Evolutionary conservation across 2,329 filamentous ascomycete species (phyloP), one percentile per base, ranked within the genome.

Genomic region (Colletotrichum shisoi): DNA sequence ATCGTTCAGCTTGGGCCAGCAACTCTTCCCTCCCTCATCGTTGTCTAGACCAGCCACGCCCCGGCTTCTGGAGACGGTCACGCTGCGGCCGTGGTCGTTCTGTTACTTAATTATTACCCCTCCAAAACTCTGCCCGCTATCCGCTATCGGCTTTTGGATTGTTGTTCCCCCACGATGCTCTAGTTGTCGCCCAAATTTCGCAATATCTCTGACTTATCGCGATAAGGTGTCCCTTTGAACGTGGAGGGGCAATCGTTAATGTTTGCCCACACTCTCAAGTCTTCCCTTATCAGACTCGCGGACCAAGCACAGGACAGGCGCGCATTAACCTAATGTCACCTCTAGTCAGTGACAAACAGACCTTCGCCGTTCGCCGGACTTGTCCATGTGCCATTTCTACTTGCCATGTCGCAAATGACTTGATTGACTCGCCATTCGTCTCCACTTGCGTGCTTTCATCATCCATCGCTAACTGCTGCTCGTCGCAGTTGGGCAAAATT

Each of bases 91-190:
- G 49, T 51, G 34, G 62, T 53, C 62, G 61, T 57, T 51, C 44
- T 68, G 54, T 70, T 70, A 70, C 69, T 70, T 67, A 70, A 70
- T 61, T 52, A 70, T 70, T 70, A 70, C 69, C 69, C 67, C 69
- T 70, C 59, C 67, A 62, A 61, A 57, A 49, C 54, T 54, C 37
- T 68, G 49, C 19, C 54, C 37, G 45, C 62, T 45, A 67, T 67
- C 63, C 66, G 66, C 48, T 68, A 67, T 67, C 66, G 66, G 66
- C 46, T 52, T 31, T 6, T 54, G 37, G 77, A 78, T 79, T 56
- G 42, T 7, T 34, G 39, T 37, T 34, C 34, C 57, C 57, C 57
- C 62, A 46, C 42, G 57, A 49, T 53, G 42, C 54, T 62, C 27
- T 37, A 49, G 40, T 37, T 34, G 46, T 58, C 42, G 39, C 39